Evolutionary conservation across 495 filamentous ascomycete genomes (phyloP).

Genomic region (Podospora pseudopauciseta): DNA sequence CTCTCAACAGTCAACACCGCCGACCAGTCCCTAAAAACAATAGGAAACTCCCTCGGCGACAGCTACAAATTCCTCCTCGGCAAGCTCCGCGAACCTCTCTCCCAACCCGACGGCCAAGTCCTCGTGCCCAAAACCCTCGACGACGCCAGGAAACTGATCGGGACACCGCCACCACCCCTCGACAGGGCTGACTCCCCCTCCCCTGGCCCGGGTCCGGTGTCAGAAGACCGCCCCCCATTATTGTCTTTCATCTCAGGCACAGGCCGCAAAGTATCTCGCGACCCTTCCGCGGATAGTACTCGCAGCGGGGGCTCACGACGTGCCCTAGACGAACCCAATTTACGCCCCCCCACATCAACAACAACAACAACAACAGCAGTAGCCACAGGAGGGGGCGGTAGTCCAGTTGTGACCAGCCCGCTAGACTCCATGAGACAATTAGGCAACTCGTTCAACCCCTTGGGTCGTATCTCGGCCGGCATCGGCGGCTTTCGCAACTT

Average conservation of each 20-base stretch:
- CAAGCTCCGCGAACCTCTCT: slow-evolving; percentile 67
- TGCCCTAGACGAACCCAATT: slow-evolving; percentile 32
- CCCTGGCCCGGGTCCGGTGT: slow-evolving; percentile 40
- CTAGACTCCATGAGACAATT: slow-evolving; percentile 82
- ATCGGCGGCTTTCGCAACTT: slow-evolving; percentile 72
- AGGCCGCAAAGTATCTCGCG: slow-evolving; percentile 52
- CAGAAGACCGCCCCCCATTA: slow-evolving; percentile 38
- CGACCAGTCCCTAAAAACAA: slow-evolving; percentile 85
- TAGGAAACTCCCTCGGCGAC: slow-evolving; percentile 79
- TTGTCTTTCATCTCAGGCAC: slow-evolving; percentile 59
- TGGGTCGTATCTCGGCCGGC: slow-evolving; percentile 66
- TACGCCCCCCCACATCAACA: not conserved
- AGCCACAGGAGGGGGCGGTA: too few relatives aligned
- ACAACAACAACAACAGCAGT: slow-evolving; percentile 8
- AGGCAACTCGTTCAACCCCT: slow-evolving; percentile 77
- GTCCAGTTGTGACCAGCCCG: slow-evolving; percentile 42
- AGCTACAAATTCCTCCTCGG: slow-evolving; percentile 94
- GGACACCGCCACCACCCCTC: slow-evolving; percentile 53
- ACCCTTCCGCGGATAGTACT: slow-evolving; percentile 71
- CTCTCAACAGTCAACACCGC: slow-evolving; percentile 80
- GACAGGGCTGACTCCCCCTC: slow-evolving; percentile 48
- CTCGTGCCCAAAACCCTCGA: slow-evolving; percentile 82
- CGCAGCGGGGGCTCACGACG: slow-evolving; percentile 52
- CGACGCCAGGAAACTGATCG: slow-evolving; percentile 83
- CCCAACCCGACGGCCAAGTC: slow-evolving; percentile 38